Percentiles rank a stretch among this genome's conserved stretches.
Evolutionary conservation across 2,329 filamentous ascomycete genomes (phyloP).

Genomic region (Thelonectria olida): DNA sequence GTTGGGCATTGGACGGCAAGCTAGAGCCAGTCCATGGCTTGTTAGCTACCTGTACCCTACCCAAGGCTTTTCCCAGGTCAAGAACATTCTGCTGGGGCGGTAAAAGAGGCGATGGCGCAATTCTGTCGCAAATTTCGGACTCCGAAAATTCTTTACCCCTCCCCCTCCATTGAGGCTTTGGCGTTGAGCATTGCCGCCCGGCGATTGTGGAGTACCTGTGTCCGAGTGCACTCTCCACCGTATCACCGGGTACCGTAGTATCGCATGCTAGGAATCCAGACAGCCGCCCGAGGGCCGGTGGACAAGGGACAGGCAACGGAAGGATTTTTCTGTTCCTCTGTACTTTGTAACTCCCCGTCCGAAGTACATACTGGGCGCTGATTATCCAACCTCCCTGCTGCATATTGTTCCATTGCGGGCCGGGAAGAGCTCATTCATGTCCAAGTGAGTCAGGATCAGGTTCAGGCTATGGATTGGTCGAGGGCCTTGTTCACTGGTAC

Average conservation of each 20-base stretch:
- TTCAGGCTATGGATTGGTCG: too few relatives aligned
- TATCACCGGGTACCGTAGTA: conserved; percentile 27
- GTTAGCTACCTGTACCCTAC: neutral
- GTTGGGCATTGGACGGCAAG: neutral
- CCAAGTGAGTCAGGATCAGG: neutral
- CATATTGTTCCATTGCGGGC: too few relatives aligned
- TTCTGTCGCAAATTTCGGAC: conserved; percentile 35
- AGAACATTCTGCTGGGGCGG: conserved; percentile 21
- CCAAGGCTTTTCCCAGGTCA: too few relatives aligned
- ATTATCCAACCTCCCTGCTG: neutral
- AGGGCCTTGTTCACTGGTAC: neutral
- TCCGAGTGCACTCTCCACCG: conserved; percentile 7
- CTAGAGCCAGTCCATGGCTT: neutral
- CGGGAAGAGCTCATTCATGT: neutral
- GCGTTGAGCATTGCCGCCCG: conserved; percentile 22
- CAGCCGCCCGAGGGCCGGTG: conserved; percentile 20
- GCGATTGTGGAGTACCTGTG: conserved; percentile 32
- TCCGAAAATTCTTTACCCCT: conserved; percentile 37
- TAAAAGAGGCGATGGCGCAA: conserved; percentile 39
- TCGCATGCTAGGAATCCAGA: neutral
- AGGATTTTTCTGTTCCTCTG: neutral
- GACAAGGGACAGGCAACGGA: neutral
- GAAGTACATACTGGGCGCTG: neutral
- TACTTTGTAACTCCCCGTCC: neutral
- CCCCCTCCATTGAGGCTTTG: conserved; percentile 33